Evolutionary conservation across 1,139 yeast species (phyloP).

Genomic region (Hansenula lynferdii): DNA sequence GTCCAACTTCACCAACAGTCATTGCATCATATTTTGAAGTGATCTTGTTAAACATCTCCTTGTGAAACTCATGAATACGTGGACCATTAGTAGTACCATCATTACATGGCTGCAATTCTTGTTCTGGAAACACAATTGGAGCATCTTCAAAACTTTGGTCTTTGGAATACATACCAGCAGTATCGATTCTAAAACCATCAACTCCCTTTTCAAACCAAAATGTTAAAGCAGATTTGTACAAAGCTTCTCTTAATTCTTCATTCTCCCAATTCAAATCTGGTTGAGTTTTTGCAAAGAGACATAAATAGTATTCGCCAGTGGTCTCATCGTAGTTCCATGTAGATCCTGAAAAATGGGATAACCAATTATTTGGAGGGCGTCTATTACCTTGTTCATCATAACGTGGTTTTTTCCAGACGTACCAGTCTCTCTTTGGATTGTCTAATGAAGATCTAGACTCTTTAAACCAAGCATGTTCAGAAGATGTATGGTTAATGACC

Average conservation of each 20-base stretch:
- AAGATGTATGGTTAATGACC: slow-evolving; percentile 55
- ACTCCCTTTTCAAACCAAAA: slow-evolving; percentile 55
- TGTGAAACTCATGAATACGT: slow-evolving; percentile 51
- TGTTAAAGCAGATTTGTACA: slow-evolving; percentile 42
- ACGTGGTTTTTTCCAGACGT: slow-evolving; percentile 48
- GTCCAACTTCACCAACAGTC: slow-evolving; percentile 56
- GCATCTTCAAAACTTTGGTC: slow-evolving; percentile 40
- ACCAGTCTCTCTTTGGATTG: slow-evolving; percentile 59
- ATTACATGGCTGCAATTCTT: slow-evolving; percentile 36
- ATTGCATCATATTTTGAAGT: slow-evolving; percentile 45
- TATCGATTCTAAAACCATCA: slow-evolving; percentile 56
- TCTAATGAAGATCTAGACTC: slow-evolving; percentile 46
- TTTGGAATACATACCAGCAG: slow-evolving; percentile 50
- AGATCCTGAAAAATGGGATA: slow-evolving; percentile 44
- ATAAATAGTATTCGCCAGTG: slow-evolving; percentile 50
- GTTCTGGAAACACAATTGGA: slow-evolving; percentile 38
- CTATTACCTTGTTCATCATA: slow-evolving; percentile 43
- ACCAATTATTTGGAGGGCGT: slow-evolving; percentile 55
- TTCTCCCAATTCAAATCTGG: slow-evolving; percentile 62
- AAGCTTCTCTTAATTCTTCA: slow-evolving; percentile 44
- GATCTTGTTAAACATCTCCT: slow-evolving; percentile 43
- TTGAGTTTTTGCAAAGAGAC: slow-evolving; percentile 46
- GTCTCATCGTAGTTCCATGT: slow-evolving; percentile 53
- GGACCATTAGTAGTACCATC: slow-evolving; percentile 40
- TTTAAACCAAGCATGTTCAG: slow-evolving; percentile 53